Conservation (phyloP, 1,284 basidiomycete species). For the Puccinia coronata region DNA sequence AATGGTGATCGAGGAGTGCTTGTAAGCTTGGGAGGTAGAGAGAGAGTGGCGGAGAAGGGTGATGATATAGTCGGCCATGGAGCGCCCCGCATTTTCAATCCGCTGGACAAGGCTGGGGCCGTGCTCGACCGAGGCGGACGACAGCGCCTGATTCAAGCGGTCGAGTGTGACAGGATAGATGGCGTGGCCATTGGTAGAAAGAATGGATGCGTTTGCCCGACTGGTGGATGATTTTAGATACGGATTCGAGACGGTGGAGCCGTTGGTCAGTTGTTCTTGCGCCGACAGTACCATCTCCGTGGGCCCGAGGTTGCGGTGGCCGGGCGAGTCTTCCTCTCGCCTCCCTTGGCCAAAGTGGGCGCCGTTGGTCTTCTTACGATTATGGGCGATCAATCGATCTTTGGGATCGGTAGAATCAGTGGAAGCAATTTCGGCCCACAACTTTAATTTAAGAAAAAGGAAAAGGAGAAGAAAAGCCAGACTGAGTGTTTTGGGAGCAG, state of each 20-base stretch:
- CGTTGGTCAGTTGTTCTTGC: slow-evolving; percentile 44
- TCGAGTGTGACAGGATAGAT: slow-evolving; percentile 42
- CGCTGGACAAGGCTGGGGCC: slow-evolving; percentile 44
- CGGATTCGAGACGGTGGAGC: slow-evolving; percentile 26
- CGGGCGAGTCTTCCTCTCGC: not conserved
- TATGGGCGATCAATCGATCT: slow-evolving; percentile 37
- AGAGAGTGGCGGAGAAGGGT: slow-evolving; percentile 5
- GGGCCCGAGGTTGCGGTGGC: slow-evolving; percentile 35
- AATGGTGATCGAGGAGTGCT: slow-evolving; percentile 21
- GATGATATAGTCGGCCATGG: slow-evolving; percentile 37
- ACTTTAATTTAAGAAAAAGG: too few species aligned
- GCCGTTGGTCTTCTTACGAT: slow-evolving; percentile 41
- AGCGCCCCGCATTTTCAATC: slow-evolving; percentile 39
- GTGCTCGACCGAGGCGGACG: slow-evolving; percentile 29
- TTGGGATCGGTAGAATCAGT: slow-evolving; percentile 40
- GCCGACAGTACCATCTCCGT: slow-evolving; percentile 42
- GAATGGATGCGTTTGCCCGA: not conserved
- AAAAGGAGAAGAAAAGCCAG: not conserved
- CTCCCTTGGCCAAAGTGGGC: not conserved
- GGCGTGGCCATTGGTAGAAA: slow-evolving; percentile 28
- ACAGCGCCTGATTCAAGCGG: slow-evolving; percentile 28
- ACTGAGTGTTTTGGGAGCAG: not conserved
- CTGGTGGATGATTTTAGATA: slow-evolving; percentile 10
- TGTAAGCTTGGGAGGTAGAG: not conserved
- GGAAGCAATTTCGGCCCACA: slow-evolving; percentile 47